Base-by-base conservation (phyloP, 2,329 filamentous ascomycete genomes). In the Diplodia sapinea region DNA sequence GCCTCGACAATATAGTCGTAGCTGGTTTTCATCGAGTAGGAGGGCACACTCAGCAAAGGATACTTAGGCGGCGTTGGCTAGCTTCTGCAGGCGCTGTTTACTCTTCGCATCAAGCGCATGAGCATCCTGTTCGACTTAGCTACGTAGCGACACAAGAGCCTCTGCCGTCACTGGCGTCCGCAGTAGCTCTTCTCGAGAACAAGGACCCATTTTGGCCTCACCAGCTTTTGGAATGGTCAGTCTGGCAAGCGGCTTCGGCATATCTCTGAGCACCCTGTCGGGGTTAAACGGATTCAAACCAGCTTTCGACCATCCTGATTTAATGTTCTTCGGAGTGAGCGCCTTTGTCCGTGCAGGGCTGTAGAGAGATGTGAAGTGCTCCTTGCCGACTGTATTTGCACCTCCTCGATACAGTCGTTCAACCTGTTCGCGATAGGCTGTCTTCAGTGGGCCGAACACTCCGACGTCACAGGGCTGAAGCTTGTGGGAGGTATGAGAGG, bases 241-340 rank as follows among this genome's bases (percentile, higher is more conserved):
- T 67, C 70, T 20, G 67, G 65, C 57, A 15, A 66, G 68, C 4
- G 71, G 74, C 62, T 72, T 73, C n/a, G 68, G 73, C 20, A 72
- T 73, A 69, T 69, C 65, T 69, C 65, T 70, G 12, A 78, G 71
- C 57, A 77, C 75, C 69, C 71, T 76, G n/a, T 75, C 68, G 71
- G 69, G 73, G 67, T 77, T 76, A 56, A 76, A 76, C 13, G 71
- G 74, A 49, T 71, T 73, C 33, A 76, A 68, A 43, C 74, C 72
- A 63, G 68, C 70, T 31, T 69, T 73, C 59, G 72, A 69, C 69
- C 56, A 78, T 2, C 69, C 74, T 26, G 73, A 61, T 11, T 54
- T 69, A 64, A 78, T 78, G 66, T 78, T 79, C 69, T 69, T 74
- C 29, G 31, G 29, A 2, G 72, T 76, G 7, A 76, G 66, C 15